These are phyloP conservation scores for Funneliformis geosporum DNA, from an alignment of 192 early-diverging fungal genomes.

Conservation along the genomic window DNA sequence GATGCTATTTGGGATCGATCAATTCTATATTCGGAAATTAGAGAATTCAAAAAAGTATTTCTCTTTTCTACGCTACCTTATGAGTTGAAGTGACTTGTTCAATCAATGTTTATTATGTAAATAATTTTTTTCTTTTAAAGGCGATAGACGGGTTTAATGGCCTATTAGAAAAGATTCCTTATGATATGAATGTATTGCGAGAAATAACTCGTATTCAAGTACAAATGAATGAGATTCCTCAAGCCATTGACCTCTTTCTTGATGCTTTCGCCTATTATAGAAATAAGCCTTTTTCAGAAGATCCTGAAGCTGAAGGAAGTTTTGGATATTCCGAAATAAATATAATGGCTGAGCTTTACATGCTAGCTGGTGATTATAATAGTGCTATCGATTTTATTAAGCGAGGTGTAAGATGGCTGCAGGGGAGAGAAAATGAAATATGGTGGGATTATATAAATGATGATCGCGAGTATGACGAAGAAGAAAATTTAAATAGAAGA, in stretches of 20 bases:
- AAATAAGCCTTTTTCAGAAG: conserved; percentile 31
- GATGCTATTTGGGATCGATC: conserved; percentile 73
- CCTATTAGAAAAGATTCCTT: conserved; percentile 62
- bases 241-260: conserved; percentile 63
- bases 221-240: conserved; percentile 52
- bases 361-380: conserved; percentile 77
- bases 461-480: conserved; percentile 62
- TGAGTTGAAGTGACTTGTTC: conserved; percentile 33
- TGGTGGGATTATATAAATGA: conserved; percentile 65
- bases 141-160: conserved; percentile 61
- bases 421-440: conserved; percentile 63
- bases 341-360: conserved; percentile 84
- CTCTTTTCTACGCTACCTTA: conserved; percentile 17
- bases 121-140: conserved; percentile 39
- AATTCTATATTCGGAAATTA: conserved; percentile 59
- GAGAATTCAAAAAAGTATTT: conserved; percentile 52
- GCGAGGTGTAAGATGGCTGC: conserved; percentile 66
- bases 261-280: conserved; percentile 51
- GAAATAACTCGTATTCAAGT: conserved; percentile 62
- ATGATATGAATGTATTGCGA: conserved; percentile 67
- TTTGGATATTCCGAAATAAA: conserved; percentile 85
- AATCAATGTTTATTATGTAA: conserved; percentile 17
- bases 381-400: conserved; percentile 71
- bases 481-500: conserved; percentile 36
- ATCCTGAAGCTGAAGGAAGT: conserved; percentile 42